These are phyloP conservation scores for Hypomyces perniciosus DNA, from an alignment of 2,329 filamentous ascomycete species.

Conservation along the genomic window DNA sequence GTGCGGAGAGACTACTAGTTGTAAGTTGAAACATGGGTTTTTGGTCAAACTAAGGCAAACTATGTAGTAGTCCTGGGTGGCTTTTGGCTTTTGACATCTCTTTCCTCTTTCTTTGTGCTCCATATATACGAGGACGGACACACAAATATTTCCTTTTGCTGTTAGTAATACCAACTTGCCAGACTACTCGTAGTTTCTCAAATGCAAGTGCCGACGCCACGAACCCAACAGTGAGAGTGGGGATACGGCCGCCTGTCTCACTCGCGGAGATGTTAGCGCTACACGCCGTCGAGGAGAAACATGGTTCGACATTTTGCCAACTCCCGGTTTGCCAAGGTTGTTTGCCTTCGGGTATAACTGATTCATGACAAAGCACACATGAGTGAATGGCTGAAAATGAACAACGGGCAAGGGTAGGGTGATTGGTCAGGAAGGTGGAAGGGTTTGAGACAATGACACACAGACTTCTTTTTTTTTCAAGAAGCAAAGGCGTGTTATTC, in stretches of 20 bases:
- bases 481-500: background rate
- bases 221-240: background rate
- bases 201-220: constrained; percentile 5
- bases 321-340: background rate
- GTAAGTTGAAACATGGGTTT: background rate
- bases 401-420: background rate
- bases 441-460: background rate
- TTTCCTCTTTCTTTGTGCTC: background rate
- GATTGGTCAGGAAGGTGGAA: background rate
- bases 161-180: background rate
- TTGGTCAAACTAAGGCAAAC: constrained; percentile 2
- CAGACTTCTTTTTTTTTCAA: background rate
- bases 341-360: background rate
- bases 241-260: background rate
- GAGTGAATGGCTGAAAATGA: background rate
- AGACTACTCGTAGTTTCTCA: constrained; percentile 4
- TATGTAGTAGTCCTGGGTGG: constrained; percentile 1
- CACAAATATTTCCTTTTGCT: background rate
- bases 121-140: no score
- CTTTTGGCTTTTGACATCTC: constrained; percentile 5
- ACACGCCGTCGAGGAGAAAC: no score
- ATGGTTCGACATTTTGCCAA: background rate
- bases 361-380: background rate
- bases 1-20: background rate
- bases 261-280: background rate